phyloP scores from a whole-genome alignment of 1,139 yeast species.

The Taiozyma onychis region DNA sequence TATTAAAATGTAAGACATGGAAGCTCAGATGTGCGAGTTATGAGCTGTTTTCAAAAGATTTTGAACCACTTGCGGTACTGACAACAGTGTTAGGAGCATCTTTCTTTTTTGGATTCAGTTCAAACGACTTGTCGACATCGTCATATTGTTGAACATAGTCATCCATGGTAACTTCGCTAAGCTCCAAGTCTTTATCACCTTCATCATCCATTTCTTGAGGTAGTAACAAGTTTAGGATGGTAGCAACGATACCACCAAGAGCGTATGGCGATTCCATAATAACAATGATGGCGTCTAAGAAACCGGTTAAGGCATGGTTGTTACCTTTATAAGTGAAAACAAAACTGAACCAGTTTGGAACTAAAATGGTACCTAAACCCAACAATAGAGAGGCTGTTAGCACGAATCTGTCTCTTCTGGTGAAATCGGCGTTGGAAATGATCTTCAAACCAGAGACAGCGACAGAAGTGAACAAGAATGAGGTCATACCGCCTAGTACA shows the following conservation, averaged over 20 bases:
- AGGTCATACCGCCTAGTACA: conserved; percentile 89
- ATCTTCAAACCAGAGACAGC: conserved; percentile 84
- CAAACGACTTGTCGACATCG: conserved; percentile 2
- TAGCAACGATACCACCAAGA: conserved; percentile 72
- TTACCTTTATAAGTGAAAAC: conserved; percentile 75
- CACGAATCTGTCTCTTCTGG: conserved; percentile 83
- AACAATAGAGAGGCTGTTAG: conserved; percentile 69
- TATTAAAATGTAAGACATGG: not conserved
- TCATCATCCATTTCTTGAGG: conserved; percentile 64
- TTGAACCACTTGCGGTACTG: not conserved
- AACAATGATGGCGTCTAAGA: conserved; percentile 71
- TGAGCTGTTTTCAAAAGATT: not conserved
- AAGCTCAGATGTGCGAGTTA: not conserved
- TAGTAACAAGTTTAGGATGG: conserved; percentile 60
- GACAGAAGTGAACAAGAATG: conserved; percentile 81
- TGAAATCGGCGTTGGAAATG: conserved; percentile 68
- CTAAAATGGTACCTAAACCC: conserved; percentile 74
- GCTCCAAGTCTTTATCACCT: conserved; percentile 27
- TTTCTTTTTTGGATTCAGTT: conserved; percentile 3
- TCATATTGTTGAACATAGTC: conserved; percentile 14
- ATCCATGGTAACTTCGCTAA: conserved; percentile 15
- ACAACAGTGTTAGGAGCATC: not conserved
- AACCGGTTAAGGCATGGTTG: conserved; percentile 60
- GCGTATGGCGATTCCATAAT: conserved; percentile 89
- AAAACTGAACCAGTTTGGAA: conserved; percentile 64